A percentile compares a stretch with the other conserved stretches of the same genome.
These are phyloP conservation scores for Tranzscheliella williamsii DNA, from an alignment of 1,284 basidiomycete species.

Conservation along the genomic window DNA sequence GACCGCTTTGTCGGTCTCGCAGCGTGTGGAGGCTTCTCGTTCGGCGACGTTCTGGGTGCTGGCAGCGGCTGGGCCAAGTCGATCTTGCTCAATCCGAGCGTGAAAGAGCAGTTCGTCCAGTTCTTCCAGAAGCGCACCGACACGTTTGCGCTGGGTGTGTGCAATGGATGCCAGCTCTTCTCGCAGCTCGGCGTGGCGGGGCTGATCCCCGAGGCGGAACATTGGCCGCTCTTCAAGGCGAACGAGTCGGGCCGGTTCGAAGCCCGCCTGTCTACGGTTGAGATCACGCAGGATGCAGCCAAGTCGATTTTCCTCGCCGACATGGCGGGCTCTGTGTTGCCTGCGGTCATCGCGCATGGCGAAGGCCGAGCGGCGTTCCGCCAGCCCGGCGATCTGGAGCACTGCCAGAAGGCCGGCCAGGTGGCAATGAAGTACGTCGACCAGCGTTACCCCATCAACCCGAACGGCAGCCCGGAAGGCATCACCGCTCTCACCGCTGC, in stretches of 20 bases:
- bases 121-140: conserved; percentile 77
- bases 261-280: conserved; percentile 78
- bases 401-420: conserved; percentile 20
- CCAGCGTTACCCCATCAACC: conserved; percentile 67
- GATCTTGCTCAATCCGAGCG: conserved; percentile 76
- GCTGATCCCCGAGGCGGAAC: conserved; percentile 80
- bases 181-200: conserved; percentile 71
- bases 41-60: conserved; percentile 95
- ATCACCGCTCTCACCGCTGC: conserved; percentile 85
- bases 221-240: conserved; percentile 88
- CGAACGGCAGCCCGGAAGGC: conserved; percentile 86
- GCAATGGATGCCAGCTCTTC: conserved; percentile 98
- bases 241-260: conserved; percentile 91
- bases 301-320: conserved; percentile 82
- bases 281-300: conserved; percentile 67
- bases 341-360: conserved; percentile 93
- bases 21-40: conserved; percentile 97
- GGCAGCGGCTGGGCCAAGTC: conserved; percentile 98
- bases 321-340: conserved; percentile 84
- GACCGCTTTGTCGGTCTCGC: conserved; percentile 80
- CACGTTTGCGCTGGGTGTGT: conserved; percentile 90
- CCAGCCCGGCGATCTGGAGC: conserved; percentile 13
- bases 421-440: conserved; percentile 55
- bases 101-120: conserved; percentile 73
- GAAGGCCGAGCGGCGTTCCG: conserved; percentile 83